These are phyloP conservation scores for Penicillium sclerotiorum DNA, from an alignment of 2,329 filamentous ascomycete genomes.

Conservation along the genomic window DNA sequence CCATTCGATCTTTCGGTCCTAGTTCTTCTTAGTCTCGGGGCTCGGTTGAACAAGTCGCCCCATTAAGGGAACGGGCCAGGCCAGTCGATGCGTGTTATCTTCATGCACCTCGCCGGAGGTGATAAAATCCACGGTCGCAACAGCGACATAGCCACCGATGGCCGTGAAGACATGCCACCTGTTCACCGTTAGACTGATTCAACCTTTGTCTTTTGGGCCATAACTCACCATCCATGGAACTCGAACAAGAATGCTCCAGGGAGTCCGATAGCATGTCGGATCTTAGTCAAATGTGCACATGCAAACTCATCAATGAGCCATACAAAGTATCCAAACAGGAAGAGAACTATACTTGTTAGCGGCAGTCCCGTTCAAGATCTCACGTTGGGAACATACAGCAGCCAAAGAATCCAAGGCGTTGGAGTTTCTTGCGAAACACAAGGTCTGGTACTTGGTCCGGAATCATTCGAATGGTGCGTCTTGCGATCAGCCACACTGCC, in stretches of 20 bases:
- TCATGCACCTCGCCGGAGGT: slow-evolving; percentile 36
- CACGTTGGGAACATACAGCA: slow-evolving; percentile 13
- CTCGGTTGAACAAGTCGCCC: slow-evolving; percentile 11
- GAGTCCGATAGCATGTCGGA: slow-evolving; percentile 34
- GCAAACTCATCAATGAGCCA: slow-evolving; percentile 46
- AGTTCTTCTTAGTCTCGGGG: slow-evolving; percentile 7
- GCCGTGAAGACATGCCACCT: slow-evolving; percentile 51
- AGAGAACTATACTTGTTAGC: slow-evolving; percentile 29
- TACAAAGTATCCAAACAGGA: slow-evolving; percentile 42
- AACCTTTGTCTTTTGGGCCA: background rate
- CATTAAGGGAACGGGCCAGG: slow-evolving; percentile 37
- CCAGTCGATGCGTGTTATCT: slow-evolving; percentile 40
- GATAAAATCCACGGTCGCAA: slow-evolving; percentile 42
- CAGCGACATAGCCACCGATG: slow-evolving; percentile 46
- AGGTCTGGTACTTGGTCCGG: slow-evolving; percentile 35
- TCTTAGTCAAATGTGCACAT: slow-evolving; percentile 32
- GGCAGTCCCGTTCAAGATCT: background rate
- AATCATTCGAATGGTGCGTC: slow-evolving; percentile 34
- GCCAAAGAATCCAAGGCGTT: slow-evolving; percentile 25
- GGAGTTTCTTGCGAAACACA: slow-evolving; percentile 20
- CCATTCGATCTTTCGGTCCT: background rate
- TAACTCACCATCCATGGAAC: slow-evolving; percentile 46
- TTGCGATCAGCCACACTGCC: slow-evolving; percentile 39
- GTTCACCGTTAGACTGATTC: background rate
- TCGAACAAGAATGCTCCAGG: slow-evolving; percentile 45